Evolutionary conservation across 208 protist species (phyloP), one percentile per base, ranked within the genome.

Genomic region (Trypanosoma melophagium): DNA sequence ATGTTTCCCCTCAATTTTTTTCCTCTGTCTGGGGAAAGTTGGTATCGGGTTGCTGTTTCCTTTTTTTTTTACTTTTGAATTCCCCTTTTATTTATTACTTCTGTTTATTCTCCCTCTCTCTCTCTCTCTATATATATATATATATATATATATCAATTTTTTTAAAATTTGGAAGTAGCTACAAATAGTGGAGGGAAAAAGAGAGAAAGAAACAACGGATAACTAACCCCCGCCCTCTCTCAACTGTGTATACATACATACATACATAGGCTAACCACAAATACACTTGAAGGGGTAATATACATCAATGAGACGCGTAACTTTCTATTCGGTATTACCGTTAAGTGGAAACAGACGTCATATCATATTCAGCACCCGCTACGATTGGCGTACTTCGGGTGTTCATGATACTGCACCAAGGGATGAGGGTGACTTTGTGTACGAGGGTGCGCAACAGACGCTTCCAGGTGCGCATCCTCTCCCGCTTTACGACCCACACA

Each of bases 391-490:
- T 17, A 69, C 81, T 2, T 94, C 90, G 12, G 90, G 87, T 22
- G 86, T 94, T 10, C 90, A 96, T 59, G 90, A 96, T 67, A 58
- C 87, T 14, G 84, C 92, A 0, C 89, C 92, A 2, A 77, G 92
- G 1, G 92, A 92, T 60, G 86, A 84, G 3, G 77, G 49, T 1
- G 92, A 96, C 55, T 94, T 95, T 54, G 38, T 81, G 38, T 95
- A 93, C 60, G 85, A 83, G 44, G 86, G 87, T 12, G 60, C 75
- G 2, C 55, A 76, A 7, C 92, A 95, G 49, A 77, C 86, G 8
- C 56, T 96, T 0, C 83, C 92, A 1, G 92, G 92, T 16, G 79
- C 89, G 5, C 92, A 96, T 66, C 92, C 92, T 1, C 76, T 96
- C 8, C 92, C 92, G 21, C 78, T 96, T 16, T 81, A 81, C 21